Evolutionary conservation across 2,329 filamentous ascomycete species (phyloP), one percentile per base, ranked within the genome.

Genomic region (Aspergillus versicolor): DNA sequence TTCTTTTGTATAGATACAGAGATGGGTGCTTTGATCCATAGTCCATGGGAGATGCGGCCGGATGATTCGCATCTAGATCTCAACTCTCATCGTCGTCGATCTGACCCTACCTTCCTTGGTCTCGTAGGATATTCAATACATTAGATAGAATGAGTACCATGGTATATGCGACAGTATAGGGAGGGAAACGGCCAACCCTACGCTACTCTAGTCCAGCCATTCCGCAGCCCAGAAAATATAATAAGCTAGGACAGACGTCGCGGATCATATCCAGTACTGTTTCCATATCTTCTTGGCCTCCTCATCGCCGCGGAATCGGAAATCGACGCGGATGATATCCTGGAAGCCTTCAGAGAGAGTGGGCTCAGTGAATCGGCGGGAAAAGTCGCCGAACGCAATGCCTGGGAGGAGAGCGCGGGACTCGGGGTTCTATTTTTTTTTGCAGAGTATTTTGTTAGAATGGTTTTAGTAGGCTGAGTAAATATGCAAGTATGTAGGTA

Each of bases 321-420:
- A 99, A 32, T 89, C 84, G 0, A 96, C 78, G 54, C 85, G 84
- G 1, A 84, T 79, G 37, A 99, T 84, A 63, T 97, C 91, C 61
- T 88, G 78, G 67, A 97, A 97, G 0, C 93, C 93, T 75, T 99
- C 94, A 12, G 83, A 81, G 1, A 83, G 58, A 40, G 81, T 82
- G 0, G 93, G 94, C 63, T 88, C 82, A 62, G 86, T 85, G 74
- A 90, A 94, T 52, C 90, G 83, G 8, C 86, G 84, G 15, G 81
- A 78, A 69, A 91, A 99, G 12, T 86, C 83, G 22, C 82, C 85
- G 71, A 97, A 97, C 0, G 94, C 93, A 61, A 94, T 79, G 44
- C 84, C 84, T 0, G 93, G 92, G 5, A 99, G 81, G 1, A 85
- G 81, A 0, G 81, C 77, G 61, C 94, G 84, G 22, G 85, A 83